Base-by-base conservation (phyloP, 2,329 filamentous ascomycete genomes). In the Elsinoe batatas region DNA sequence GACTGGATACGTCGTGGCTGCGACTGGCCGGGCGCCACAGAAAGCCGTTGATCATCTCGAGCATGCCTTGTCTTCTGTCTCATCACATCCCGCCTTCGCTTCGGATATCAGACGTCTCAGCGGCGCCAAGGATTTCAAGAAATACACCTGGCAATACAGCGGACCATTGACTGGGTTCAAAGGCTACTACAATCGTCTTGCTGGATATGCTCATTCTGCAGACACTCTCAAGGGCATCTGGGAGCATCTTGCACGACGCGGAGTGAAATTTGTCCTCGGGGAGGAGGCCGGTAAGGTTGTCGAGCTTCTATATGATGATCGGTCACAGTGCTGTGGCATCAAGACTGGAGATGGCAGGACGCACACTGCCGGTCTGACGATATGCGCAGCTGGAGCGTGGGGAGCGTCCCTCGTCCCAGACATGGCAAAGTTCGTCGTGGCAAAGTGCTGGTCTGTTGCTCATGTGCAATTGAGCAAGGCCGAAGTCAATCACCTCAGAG, bases 391-490 rank as follows among this genome's bases (percentile, higher is more conserved):
- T 0, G 81, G 81, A 0, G 80, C 79, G 0, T 72, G 71, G 4
- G 73, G 71, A 0, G 72, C 73, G 1, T 68, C 64, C 0, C 64
- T 84, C 0, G 61, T 78, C 1, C 79, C 81, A 0, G 67, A 74
- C 13, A 64, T 79, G 1, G 76, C 76, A 1, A 65, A 64, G 0
- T 76, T 78, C 37, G 71, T 81, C 2, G 74, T 75, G 0, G 81
- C 80, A 3, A 79, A 78, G 56, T 76, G 73, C 0, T 84, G 79
- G 78, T 76, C 77, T 0, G 75, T 85, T 1, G 80, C 77, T 0
- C 81, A 84, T 61, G 70, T 84, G 1, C 75, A 78, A 47, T 72
- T 84, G 1, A 80, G 74, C 0, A 71, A 77, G 5, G 72, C 74
- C 0, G 81, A 85, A 64, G 74, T 76, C 0, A 72, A 74, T 2